phyloP scores from a whole-genome alignment of 352 stramenopile species.

The Pythium plurisporium region DNA sequence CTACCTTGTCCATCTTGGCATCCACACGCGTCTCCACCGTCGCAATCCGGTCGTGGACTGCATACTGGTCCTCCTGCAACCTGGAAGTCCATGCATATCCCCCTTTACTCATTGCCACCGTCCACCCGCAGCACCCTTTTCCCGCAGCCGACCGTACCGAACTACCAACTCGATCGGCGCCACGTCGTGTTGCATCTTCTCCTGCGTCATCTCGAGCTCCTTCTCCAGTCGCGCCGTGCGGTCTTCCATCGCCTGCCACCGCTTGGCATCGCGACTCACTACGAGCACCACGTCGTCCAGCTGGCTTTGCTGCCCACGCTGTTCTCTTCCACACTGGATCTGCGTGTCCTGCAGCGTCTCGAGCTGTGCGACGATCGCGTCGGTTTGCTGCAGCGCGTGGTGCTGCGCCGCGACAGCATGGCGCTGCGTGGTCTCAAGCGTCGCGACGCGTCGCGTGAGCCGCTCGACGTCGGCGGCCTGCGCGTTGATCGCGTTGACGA shows the following conservation, averaged over 20 bases:
- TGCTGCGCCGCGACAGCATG: constrained; percentile 25
- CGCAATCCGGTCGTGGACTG: constrained; percentile 39
- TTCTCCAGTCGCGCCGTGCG: background rate
- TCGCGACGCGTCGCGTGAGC: constrained; percentile 27
- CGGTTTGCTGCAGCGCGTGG: constrained; percentile 19
- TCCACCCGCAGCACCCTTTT: background rate
- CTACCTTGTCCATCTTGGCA: constrained; percentile 65
- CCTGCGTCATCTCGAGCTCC: background rate
- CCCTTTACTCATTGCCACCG: background rate
- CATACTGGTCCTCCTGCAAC: constrained; percentile 43
- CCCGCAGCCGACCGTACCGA: background rate
- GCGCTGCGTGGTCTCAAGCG: constrained; percentile 28
- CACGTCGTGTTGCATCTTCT: constrained; percentile 3
- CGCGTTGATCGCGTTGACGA: constrained; percentile 61
- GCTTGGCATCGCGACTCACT: constrained; percentile 4
- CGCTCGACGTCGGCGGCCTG: constrained; percentile 38
- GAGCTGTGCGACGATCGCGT: constrained; percentile 16
- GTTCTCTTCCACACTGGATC: background rate
- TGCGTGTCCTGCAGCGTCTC: constrained; percentile 4
- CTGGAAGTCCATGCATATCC: constrained; percentile 21
- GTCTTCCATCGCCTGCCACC: background rate
- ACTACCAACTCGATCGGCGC: constrained; percentile 6
- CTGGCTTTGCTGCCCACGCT: background rate
- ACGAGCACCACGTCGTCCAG: constrained; percentile 4
- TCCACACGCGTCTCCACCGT: constrained; percentile 38